A percentile compares a stretch with the other conserved stretches of the same genome.
Conservation (phyloP, 2,329 filamentous ascomycete genomes). For the Talaromyces sp. region DNA sequence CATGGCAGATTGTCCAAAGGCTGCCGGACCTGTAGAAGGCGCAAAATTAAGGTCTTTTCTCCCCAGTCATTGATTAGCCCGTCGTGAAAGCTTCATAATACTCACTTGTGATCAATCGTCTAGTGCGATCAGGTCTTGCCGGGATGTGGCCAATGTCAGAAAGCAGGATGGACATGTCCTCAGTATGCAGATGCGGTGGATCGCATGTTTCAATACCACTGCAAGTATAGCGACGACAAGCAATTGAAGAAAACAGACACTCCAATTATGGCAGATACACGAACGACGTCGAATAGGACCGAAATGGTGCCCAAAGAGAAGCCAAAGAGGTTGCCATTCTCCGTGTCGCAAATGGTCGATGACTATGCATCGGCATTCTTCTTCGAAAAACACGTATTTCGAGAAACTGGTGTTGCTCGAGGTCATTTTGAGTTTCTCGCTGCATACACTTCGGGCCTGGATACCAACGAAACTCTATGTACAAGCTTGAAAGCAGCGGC, state of each 20-base stretch:
- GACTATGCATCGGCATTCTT: slow-evolving; percentile 18
- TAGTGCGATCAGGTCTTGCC: slow-evolving; percentile 20
- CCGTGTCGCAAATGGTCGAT: background rate
- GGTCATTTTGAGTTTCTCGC: slow-evolving; percentile 20
- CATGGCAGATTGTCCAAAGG: slow-evolving; percentile 62
- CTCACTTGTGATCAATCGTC: background rate
- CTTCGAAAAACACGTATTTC: slow-evolving; percentile 18
- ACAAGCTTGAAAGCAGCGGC: slow-evolving; percentile 18
- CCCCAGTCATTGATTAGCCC: background rate
- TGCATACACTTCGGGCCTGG: background rate
- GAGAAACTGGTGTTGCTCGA: slow-evolving; percentile 13
- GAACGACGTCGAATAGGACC: background rate
- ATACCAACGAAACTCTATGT: background rate
- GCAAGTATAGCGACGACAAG: background rate
- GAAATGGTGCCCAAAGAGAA: background rate
- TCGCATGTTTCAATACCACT: slow-evolving; percentile 19
- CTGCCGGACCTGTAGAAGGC: slow-evolving; percentile 70
- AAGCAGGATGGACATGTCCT: slow-evolving; percentile 20
- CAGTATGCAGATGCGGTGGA: slow-evolving; percentile 21
- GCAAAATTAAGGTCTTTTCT: slow-evolving; percentile 63
- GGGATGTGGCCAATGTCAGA: slow-evolving; percentile 18
- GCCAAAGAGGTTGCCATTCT: background rate
- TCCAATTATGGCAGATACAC: too few species aligned
- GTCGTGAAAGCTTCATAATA: background rate
- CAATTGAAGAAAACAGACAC: background rate